Percentiles rank a stretch among this genome's conserved stretches.
Evolutionary conservation across 352 stramenopile genomes (phyloP).

Genomic region (Phytophthora aleatoria): DNA sequence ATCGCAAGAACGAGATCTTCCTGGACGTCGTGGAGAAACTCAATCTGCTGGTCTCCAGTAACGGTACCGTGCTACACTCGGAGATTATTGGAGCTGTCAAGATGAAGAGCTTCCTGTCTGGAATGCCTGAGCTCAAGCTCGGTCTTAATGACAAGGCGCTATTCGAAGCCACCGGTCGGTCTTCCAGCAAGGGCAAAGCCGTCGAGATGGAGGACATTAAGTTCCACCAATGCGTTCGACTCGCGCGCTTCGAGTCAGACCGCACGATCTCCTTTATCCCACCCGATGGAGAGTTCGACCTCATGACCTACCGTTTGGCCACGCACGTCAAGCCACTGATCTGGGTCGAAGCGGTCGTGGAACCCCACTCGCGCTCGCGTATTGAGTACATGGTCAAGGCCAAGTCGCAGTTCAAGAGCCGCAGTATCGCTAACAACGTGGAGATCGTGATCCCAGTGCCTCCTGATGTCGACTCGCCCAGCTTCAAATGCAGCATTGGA

Average conservation of each 20-base stretch:
- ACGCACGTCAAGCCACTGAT: constrained; percentile 99
- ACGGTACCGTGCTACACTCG: constrained; percentile 97
- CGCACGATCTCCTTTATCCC: constrained; percentile 99
- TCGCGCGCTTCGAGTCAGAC: constrained; percentile 99
- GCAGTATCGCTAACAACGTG: constrained; percentile 99
- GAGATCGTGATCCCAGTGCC: constrained; percentile 99
- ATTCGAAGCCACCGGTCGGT: constrained; percentile 96
- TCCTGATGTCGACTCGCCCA: constrained; percentile 98
- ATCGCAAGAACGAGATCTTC: constrained; percentile 99
- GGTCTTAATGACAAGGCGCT: constrained; percentile 99
- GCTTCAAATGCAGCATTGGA: constrained; percentile 98
- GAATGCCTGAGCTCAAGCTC: constrained; percentile 99
- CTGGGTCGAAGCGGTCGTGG: constrained; percentile 98
- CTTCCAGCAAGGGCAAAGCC: constrained; percentile 91
- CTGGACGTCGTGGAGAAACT: constrained; percentile 99
- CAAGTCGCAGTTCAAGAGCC: constrained; percentile 98
- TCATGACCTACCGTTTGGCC: constrained; percentile 99
- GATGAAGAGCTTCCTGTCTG: constrained; percentile 98
- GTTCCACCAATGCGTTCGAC: constrained; percentile 99
- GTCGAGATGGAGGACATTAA: constrained; percentile 99
- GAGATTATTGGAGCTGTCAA: constrained; percentile 98
- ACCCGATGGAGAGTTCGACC: constrained; percentile 99
- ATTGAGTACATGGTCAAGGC: constrained; percentile 99
- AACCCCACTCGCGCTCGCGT: constrained; percentile 95
- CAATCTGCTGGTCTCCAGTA: constrained; percentile 95